Evolutionary conservation across 78 protist genomes (phyloP), one percentile per base, ranked within the genome.

Genomic region (Guillardia theta): DNA sequence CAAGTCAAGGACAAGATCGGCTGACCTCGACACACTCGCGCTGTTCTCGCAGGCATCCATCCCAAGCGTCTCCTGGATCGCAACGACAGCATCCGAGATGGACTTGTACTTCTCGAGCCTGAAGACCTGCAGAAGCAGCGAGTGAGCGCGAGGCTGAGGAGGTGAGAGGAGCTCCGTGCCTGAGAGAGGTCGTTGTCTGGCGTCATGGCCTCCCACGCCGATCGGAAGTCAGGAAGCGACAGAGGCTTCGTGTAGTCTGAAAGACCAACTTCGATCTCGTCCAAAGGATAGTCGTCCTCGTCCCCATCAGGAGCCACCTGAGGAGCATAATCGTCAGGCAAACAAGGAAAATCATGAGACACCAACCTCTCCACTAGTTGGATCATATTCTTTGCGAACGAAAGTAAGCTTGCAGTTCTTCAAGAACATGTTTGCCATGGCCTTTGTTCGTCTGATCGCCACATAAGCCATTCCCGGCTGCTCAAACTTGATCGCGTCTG

Each of bases 31-130:
- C 27, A 70, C 83, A 12, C n/a, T 24, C 46, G 9, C 97, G 5
- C 96, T 48, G 88, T 96, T 88, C 10, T 96, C 97, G 58, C 96
- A 93, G 10, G 97, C 96, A 19, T 95, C 95, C 98, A 97, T 97
- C 37, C 98, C 98, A 5, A 97, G 94, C 39, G 95, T 94, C 64
- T 76, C 90, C 37, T 93, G 53, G 78, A 97, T 64, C 48, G 95
- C 94, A 18, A 45, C 41, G 45, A 97, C 97, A 5, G 98, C 97
- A 5, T 95, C 95, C 21, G 93, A 24, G 1, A 70, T 70, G 27
- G 83, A 12, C 41, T 70, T 92, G 41, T 78, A 45, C 92, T 95
- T 95, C 83, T 95, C 83, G 27, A 70, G 83, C 5, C 83, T 12
- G 83, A 70, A 70, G 46, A 70, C 83, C 83, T 70, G 83, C 41